These are phyloP conservation scores for Tylopilus rubrobrunneus DNA, from an alignment of 768 basidiomycete species.

Conservation along the genomic window DNA sequence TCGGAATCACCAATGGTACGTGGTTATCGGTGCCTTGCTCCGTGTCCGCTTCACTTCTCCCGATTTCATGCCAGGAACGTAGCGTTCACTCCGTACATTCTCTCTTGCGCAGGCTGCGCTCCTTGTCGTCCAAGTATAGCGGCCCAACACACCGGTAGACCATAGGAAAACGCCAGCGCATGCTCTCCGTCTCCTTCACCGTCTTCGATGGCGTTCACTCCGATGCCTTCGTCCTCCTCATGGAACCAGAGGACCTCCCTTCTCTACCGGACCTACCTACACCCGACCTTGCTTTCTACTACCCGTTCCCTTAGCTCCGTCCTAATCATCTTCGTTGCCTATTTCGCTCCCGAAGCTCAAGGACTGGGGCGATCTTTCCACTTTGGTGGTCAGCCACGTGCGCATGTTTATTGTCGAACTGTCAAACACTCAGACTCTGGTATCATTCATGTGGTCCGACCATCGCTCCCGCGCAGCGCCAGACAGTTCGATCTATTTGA, in stretches of 20 bases:
- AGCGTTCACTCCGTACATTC: background rate
- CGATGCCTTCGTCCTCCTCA: slow-evolving; percentile 42
- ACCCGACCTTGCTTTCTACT: background rate
- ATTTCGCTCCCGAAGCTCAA: background rate
- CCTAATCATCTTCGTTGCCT: slow-evolving; percentile 1
- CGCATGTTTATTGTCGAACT: slow-evolving; percentile 8
- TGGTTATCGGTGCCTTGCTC: slow-evolving; percentile 47
- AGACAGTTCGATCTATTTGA: slow-evolving; percentile 34
- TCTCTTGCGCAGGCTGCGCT: no score
- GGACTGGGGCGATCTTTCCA: slow-evolving; percentile 44
- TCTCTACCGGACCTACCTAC: slow-evolving; percentile 16
- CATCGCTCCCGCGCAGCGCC: slow-evolving; percentile 39
- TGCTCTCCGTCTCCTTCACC: slow-evolving; percentile 35
- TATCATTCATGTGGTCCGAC: slow-evolving; percentile 57
- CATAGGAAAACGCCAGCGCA: slow-evolving; percentile 22
- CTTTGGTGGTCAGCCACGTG: slow-evolving; percentile 26
- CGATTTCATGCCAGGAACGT: background rate
- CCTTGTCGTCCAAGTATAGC: background rate
- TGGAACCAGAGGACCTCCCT: slow-evolving; percentile 31
- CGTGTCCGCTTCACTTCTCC: background rate
- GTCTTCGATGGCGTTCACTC: slow-evolving; percentile 41
- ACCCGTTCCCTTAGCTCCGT: background rate
- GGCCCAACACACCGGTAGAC: slow-evolving; percentile 25
- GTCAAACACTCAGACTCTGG: slow-evolving; percentile 44
- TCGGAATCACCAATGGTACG: slow-evolving; percentile 3